Base-by-base conservation (phyloP, 2,329 filamentous ascomycete species). In the Colletotrichum limetticola region DNA sequence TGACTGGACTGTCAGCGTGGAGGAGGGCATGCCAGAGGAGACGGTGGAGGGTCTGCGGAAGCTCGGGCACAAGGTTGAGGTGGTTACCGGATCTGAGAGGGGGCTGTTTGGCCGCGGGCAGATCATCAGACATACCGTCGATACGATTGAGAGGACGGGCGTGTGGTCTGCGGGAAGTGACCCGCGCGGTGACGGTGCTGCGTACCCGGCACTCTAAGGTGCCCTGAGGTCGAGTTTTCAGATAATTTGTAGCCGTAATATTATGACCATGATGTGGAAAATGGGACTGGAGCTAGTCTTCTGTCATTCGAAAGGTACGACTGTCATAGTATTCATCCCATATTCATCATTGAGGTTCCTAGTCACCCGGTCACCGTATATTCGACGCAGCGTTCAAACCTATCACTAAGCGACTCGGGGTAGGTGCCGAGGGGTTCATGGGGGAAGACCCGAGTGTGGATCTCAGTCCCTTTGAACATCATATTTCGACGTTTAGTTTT, bases 81-180 rank as follows among this genome's bases (percentile, higher is more conserved):
- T 96, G 26, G 84, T 97, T 2, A 87, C 77, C n/a, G 94, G 91
- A 0, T 88, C 88, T 81, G 83, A 83, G 46, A 89, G 95, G 73
- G 87, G 87, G 1, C 85, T 93, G 83, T 98, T 98, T 84, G 95
- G 95, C 0, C 86, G 95, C 4, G 96, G 96, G 0, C 95, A 98
- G 86, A 88, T 98, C 61, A 97, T 98, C 74, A 86, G 94, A 71
- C 91, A 91, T 80, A 92, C 93, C 80, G 85, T 92, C 30, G 95
- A 98, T 76, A 82, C 85, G 0, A 80, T 89, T 4, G 94, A 97
- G 56, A 90, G 91, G 4, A 86, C 88, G 35, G 86, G 90, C 7
- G 88, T 98, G 2, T 98, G 94, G 90, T 97, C 94, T 68, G 96
- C 91, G 0, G 96, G 95, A 0, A 98, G 95, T 81, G 96, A 99